Evolutionary conservation across 2,329 filamentous ascomycete species (phyloP), one percentile per base, ranked within the genome.

Genomic region (Lachnellula cervina): DNA sequence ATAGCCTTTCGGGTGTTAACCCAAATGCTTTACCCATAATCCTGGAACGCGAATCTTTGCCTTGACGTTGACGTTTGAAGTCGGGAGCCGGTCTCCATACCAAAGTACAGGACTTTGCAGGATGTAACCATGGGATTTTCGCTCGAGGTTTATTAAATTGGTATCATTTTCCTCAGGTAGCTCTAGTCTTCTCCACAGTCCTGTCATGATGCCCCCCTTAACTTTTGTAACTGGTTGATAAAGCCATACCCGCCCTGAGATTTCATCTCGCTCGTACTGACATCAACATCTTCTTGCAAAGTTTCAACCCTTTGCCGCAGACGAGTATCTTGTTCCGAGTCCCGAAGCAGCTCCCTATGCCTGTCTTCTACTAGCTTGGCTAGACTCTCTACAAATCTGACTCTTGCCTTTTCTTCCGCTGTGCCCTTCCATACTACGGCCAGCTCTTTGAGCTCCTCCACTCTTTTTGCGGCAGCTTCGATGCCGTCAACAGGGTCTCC

Each of bases 401-500:
- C 75, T 52, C 94, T 79, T 5, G 90, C 90, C 73, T 89, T 95
- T 71, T 97, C 94, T 74, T 99, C 94, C 0, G 89, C 88, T 2
- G 94, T 97, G n/a, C 91, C 91, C 70, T 88, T 93, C 92, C 94
- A 99, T 21, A 99, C 85, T n/a, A 74, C 74, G 4, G 84, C 83
- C 60, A 97, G 73, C 59, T 85, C 81, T 66, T 90, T 86, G 54
- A 97, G 77, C 68, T 89, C 84, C 66, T 90, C 86, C 14, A 97
- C 85, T 45, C 89, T 78, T 54, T 80, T 79, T 13, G 82, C 82
- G 0, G 94, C 94, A 55, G 85, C 84, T 61, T 89, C 86, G 8
- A 94, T 77, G 16, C 89, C 89, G 45, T 79, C 78, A 13, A 86
- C 76, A 0, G 83, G 80, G 45, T 87, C 84, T 6, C 78, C 69